A percentile compares a stretch with the other conserved stretches of the same genome.
Conservation (phyloP, 1,284 basidiomycete species). For the Cutaneotrichosporon mucoides region DNA sequence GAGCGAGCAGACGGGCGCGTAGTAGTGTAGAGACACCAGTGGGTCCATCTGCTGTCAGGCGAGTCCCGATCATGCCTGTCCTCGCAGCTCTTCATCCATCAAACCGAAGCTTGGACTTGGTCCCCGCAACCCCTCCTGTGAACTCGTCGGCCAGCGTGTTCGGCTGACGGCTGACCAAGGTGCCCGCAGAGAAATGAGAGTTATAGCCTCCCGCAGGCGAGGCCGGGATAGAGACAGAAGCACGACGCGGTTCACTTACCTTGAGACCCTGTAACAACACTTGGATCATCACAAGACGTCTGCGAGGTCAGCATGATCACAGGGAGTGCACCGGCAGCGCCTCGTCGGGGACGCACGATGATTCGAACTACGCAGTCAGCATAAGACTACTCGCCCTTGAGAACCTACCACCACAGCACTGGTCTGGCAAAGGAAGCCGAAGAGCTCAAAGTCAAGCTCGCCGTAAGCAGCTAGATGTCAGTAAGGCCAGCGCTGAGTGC, state of each 20-base stretch:
- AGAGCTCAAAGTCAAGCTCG: constrained; percentile 76
- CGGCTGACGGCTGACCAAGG: too few species aligned
- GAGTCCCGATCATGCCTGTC: too few species aligned
- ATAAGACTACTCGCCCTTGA: not conserved
- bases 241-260: constrained; percentile 16
- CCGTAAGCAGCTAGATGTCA: constrained; percentile 56
- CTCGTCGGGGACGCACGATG: constrained; percentile 22
- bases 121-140: too few species aligned
- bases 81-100: too few species aligned
- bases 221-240: too few species aligned
- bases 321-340: not conserved
- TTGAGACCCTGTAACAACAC: constrained; percentile 46
- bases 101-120: too few species aligned
- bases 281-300: constrained; percentile 86
- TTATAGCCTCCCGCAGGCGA: too few species aligned
- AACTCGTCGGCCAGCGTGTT: too few species aligned
- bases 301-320: constrained; percentile 26
- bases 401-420: constrained; percentile 60
- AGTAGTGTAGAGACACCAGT: constrained; percentile 91
- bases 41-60: constrained; percentile 73
- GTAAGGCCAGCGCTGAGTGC: not conserved
- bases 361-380: constrained; percentile 37
- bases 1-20: constrained; percentile 79
- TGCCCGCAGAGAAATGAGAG: too few species aligned
- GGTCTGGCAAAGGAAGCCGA: constrained; percentile 79